Evolutionary conservation across 202 grass and related monocot species (phyloP).

Genomic region (Digitaria exilis): DNA sequence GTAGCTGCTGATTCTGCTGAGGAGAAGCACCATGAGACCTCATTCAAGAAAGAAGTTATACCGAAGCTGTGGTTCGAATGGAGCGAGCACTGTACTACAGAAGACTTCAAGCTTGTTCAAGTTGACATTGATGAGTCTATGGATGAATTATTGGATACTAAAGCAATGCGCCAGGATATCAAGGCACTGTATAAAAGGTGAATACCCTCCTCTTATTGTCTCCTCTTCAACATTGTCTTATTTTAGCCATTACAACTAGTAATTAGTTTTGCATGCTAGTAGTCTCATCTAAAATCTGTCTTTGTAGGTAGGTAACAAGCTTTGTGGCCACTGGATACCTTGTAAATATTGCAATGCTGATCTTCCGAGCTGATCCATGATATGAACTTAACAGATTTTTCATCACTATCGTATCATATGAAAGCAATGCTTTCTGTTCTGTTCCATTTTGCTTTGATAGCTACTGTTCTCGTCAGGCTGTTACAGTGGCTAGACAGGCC

Average conservation of each 20-base stretch:
- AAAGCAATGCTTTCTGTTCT: background rate
- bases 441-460: too few relatives aligned
- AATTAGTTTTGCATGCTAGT: background rate
- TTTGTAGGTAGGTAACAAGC: slow-evolving; percentile 29
- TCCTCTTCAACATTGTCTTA: too few relatives aligned
- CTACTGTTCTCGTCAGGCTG: slow-evolving; percentile 18
- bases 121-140: slow-evolving; percentile 50
- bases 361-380: background rate
- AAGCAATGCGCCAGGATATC: slow-evolving; percentile 61
- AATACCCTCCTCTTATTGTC: background rate
- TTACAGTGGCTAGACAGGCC: slow-evolving; percentile 10
- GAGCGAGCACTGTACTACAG: slow-evolving; percentile 58
- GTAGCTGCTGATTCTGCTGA: slow-evolving; percentile 77
- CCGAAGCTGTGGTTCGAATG: slow-evolving; percentile 94
- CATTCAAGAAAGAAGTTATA: slow-evolving; percentile 33
- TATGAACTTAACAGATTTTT: slow-evolving; percentile 33
- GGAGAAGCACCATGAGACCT: background rate
- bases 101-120: slow-evolving; percentile 68
- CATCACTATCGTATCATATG: background rate
- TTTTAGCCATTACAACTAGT: too few relatives aligned
- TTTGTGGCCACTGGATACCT: background rate
- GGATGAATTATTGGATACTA: slow-evolving; percentile 65
- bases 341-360: slow-evolving; percentile 38
- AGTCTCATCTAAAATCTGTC: background rate
- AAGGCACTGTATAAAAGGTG: slow-evolving; percentile 77